Conservation (phyloP, 2,329 filamentous ascomycete genomes). For the Eutypa lata region DNA sequence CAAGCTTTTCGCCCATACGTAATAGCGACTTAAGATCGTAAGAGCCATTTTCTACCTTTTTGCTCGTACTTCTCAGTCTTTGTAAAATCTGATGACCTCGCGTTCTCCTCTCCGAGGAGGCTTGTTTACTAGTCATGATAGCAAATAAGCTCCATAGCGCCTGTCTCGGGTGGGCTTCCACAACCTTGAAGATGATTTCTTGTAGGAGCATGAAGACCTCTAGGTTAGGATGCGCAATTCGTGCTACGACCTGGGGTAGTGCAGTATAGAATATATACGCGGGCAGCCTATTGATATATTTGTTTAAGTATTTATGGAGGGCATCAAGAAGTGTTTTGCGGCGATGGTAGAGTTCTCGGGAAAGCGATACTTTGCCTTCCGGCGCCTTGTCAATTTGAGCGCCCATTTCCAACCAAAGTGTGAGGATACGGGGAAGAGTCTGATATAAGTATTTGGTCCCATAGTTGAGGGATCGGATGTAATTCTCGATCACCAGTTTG, state of each 20-base stretch:
- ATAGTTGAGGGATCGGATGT: conserved; percentile 78
- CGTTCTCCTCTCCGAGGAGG: conserved; percentile 55
- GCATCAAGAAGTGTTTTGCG: conserved; percentile 65
- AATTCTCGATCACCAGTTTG: conserved; percentile 87
- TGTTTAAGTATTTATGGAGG: conserved; percentile 73
- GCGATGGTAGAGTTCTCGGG: conserved; percentile 48
- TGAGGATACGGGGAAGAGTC: conserved; percentile 85
- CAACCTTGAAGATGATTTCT: conserved; percentile 81
- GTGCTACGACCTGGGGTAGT: conserved; percentile 90
- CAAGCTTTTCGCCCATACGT: conserved; percentile 75
- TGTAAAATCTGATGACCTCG: conserved; percentile 52
- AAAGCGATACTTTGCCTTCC: conserved; percentile 51
- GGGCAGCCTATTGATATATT: conserved; percentile 71
- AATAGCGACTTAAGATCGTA: conserved; percentile 70
- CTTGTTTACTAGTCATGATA: conserved; percentile 75
- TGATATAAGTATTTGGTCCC: conserved; percentile 97
- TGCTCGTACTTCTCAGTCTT: conserved; percentile 43
- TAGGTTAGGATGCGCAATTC: conserved; percentile 81
- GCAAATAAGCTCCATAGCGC: conserved; percentile 88
- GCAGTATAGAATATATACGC: conserved; percentile 78
- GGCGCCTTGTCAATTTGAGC: conserved; percentile 65
- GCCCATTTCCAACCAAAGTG: conserved; percentile 90
- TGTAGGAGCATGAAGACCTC: conserved; percentile 75
- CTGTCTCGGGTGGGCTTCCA: conserved; percentile 83
- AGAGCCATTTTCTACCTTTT: conserved; percentile 48